Conservation (phyloP, 2,329 filamentous ascomycete genomes). For the Atkinsonella texensis region DNA sequence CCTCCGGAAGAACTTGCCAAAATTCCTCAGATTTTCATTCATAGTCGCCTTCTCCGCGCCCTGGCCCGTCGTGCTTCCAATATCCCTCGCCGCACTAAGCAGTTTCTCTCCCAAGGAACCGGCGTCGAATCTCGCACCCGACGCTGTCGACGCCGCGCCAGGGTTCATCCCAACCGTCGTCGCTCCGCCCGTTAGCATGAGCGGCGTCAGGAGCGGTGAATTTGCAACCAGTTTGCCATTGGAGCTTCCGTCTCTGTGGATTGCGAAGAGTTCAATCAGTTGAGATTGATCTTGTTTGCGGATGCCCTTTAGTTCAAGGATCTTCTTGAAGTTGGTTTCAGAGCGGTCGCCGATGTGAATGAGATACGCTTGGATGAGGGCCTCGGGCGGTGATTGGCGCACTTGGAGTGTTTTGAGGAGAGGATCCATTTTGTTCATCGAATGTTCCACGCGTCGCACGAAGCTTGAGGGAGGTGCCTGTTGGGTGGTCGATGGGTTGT, state of each 20-base stretch:
- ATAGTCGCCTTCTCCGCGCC: slow-evolving; percentile 54
- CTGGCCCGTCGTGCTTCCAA: slow-evolving; percentile 45
- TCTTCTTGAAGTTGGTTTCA: slow-evolving; percentile 90
- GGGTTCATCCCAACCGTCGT: slow-evolving; percentile 28
- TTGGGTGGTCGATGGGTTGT: slow-evolving; percentile 34
- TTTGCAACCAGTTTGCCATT: slow-evolving; percentile 59
- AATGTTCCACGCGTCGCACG: slow-evolving; percentile 72
- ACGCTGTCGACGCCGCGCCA: slow-evolving; percentile 27
- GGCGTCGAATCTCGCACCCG: slow-evolving; percentile 58
- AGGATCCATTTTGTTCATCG: slow-evolving; percentile 78
- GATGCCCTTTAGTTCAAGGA: slow-evolving; percentile 90
- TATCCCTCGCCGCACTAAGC: slow-evolving; percentile 77
- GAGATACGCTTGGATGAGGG: slow-evolving; percentile 90
- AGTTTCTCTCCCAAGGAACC: slow-evolving; percentile 75
- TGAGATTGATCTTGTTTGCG: slow-evolving; percentile 70
- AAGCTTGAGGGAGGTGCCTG: slow-evolving; percentile 47
- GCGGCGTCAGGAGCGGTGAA: slow-evolving; percentile 58
- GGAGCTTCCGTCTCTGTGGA: slow-evolving; percentile 64
- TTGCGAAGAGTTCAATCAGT: slow-evolving; percentile 72
- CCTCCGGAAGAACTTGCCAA: slow-evolving; percentile 90
- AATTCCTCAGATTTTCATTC: slow-evolving; percentile 89
- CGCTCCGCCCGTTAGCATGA: slow-evolving; percentile 37
- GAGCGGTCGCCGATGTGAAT: slow-evolving; percentile 93
- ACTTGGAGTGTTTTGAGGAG: slow-evolving; percentile 96
- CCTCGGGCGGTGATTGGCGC: slow-evolving; percentile 79